These are phyloP conservation scores for Candida sithepensis DNA, from an alignment of 805 yeast species.

Conservation along the genomic window DNA sequence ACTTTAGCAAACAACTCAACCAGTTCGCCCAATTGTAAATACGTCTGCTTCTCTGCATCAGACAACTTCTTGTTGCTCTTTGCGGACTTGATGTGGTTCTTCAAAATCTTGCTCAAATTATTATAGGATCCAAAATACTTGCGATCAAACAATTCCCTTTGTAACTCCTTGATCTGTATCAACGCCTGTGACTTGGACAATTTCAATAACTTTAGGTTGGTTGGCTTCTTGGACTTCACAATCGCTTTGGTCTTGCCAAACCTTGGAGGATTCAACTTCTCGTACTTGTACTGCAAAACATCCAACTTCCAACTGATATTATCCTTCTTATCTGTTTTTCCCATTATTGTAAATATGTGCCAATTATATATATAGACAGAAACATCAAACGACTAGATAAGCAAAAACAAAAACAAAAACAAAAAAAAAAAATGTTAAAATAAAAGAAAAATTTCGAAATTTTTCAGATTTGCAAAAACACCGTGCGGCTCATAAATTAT, in stretches of 20 bases:
- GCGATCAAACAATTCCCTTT: slow-evolving; percentile 41
- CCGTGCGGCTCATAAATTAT: background rate
- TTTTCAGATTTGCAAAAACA: background rate
- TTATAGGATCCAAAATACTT: slow-evolving; percentile 45
- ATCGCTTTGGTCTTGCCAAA: slow-evolving; percentile 46
- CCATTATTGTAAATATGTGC: background rate
- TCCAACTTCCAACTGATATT: slow-evolving; percentile 53
- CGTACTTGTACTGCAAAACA: slow-evolving; percentile 48
- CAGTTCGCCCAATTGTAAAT: slow-evolving; percentile 8
- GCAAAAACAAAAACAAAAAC: background rate
- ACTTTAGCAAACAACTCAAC: slow-evolving; percentile 16
- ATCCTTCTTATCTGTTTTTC: slow-evolving; percentile 27
- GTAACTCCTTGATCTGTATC: slow-evolving; percentile 41
- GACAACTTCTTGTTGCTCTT: slow-evolving; percentile 6
- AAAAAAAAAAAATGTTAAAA: background rate
- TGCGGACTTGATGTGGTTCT: slow-evolving; percentile 13
- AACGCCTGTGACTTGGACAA: slow-evolving; percentile 40
- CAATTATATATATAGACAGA: background rate
- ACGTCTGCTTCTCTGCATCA: slow-evolving; percentile 8
- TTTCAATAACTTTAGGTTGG: slow-evolving; percentile 35
- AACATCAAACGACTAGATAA: too few species aligned
- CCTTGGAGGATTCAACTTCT: slow-evolving; percentile 42
- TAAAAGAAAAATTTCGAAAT: background rate
- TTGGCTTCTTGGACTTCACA: slow-evolving; percentile 38
- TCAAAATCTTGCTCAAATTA: slow-evolving; percentile 39